Evolutionary conservation across 2,329 filamentous ascomycete species (phyloP), one percentile per base, ranked within the genome.

Genomic region (Seiridium cupressi): DNA sequence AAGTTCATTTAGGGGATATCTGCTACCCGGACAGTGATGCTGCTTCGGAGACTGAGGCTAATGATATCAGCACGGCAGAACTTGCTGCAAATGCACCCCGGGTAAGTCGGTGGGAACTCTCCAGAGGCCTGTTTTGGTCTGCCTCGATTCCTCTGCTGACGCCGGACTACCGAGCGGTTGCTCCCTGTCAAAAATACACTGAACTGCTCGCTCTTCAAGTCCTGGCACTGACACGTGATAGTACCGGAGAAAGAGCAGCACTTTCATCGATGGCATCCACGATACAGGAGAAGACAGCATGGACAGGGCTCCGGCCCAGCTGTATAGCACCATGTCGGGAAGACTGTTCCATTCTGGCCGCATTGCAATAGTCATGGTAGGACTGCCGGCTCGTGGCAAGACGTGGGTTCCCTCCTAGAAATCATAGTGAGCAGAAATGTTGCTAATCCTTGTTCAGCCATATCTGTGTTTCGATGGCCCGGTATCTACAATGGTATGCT

Each of bases 311-410:
- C 95, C 95, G 36, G 95, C 95, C 66, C 95, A 99, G 79, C 84
- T 99, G 51, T 99, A 99, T 80, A 97, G 93, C 75, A 99, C 95
- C 57, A 96, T 98, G 84, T 98, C 94, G 53, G 95, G 95, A 54
- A 88, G 95, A 47, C 87, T 99, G 36, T 99, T 99, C 74, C 95
- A 99, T 76, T 97, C 95, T 31, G 95, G 95, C 53, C 88, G 94
- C 60, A 99, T 99, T 73, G 94, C 94, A 53, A 98, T 99, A 69
- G 94, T 95, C 65, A 97, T 97, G 73, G 95, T 98, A 66, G 95
- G 95, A 32, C 85, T 97, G 36, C 95, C 95, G 47, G 95, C 95
- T 44, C 89, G 95, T 70, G 95, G 95, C 62, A 99, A 99, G 79
- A 99, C 95, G 84, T 92, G 77, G 74, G 89, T 79, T 42, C 38